Percentiles rank a stretch among this genome's conserved stretches.
phyloP scores from a whole-genome alignment of 106 monocot genomes.

The Agapanthus africanus region DNA sequence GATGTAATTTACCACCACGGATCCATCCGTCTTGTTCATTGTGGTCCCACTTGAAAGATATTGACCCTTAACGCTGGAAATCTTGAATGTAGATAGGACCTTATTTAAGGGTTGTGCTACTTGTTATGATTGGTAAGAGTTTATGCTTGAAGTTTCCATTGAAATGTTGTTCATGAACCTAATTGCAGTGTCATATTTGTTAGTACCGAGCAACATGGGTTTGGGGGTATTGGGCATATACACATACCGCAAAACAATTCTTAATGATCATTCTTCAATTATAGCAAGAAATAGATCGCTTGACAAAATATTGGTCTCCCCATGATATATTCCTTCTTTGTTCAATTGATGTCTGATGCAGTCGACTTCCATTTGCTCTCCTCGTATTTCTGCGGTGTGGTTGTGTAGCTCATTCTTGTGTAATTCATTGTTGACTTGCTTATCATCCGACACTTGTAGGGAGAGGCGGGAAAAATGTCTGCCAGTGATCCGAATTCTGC shows the following conservation, averaged over 20 bases:
- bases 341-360: background rate
- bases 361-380: background rate
- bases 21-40: background rate
- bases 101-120: background rate
- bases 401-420: background rate
- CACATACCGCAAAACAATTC: no score
- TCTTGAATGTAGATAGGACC: background rate
- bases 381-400: background rate
- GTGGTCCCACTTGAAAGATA: background rate
- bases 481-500: conserved; percentile 99
- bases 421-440: conserved; percentile 1
- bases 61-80: background rate
- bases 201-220: no score
- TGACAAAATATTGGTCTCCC: no score
- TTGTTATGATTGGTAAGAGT: background rate
- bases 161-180: background rate
- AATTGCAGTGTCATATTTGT: background rate
- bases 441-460: conserved; percentile 30
- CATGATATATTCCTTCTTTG: background rate
- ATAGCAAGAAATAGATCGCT: no score
- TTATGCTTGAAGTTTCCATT: background rate
- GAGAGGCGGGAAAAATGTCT: conserved; percentile 94
- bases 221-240: no score
- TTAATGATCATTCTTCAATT: no score
- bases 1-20: background rate